These are phyloP conservation scores for Geosmithia morbida DNA, from an alignment of 2,329 filamentous ascomycete genomes.

Conservation along the genomic window DNA sequence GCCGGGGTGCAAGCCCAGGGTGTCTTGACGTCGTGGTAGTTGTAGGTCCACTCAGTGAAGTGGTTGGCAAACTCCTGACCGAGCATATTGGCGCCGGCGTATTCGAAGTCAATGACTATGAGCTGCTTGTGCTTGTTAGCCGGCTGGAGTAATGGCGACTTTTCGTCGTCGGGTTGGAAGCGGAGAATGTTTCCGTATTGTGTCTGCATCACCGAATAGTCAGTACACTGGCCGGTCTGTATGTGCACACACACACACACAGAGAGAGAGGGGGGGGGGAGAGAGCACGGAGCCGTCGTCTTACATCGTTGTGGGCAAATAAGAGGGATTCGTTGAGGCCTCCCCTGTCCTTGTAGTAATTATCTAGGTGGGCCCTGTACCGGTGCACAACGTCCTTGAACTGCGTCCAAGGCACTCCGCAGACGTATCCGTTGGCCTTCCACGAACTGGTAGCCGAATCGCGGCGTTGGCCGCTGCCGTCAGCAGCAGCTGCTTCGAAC, in stretches of 20 bases:
- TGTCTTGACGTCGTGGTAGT: constrained; percentile 65
- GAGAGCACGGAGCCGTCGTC: constrained; percentile 13
- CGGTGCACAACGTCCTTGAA: constrained; percentile 64
- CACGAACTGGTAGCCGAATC: constrained; percentile 31
- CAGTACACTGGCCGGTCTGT: neutral
- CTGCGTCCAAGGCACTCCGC: constrained; percentile 66
- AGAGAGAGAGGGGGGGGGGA: too few relatives aligned
- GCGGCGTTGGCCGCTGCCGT: constrained; percentile 5
- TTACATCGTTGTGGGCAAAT: constrained; percentile 95
- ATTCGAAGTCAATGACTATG: constrained; percentile 96
- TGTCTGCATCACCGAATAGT: constrained; percentile 41
- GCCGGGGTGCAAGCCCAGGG: constrained; percentile 54
- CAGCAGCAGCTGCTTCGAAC: constrained; percentile 19
- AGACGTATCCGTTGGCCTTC: constrained; percentile 61
- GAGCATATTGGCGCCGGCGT: constrained; percentile 75
- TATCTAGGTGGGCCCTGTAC: constrained; percentile 62
- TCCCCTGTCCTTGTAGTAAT: constrained; percentile 51
- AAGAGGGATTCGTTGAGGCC: constrained; percentile 63
- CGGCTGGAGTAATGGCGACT: constrained; percentile 76
- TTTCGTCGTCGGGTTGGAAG: constrained; percentile 47
- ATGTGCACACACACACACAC: too few relatives aligned
- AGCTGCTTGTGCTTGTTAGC: constrained; percentile 93
- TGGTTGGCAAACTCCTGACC: constrained; percentile 95
- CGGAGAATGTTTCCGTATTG: constrained; percentile 98
- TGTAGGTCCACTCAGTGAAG: constrained; percentile 97